Base-by-base conservation (phyloP, 2,329 filamentous ascomycete species). In the Juglanconis juglandina region DNA sequence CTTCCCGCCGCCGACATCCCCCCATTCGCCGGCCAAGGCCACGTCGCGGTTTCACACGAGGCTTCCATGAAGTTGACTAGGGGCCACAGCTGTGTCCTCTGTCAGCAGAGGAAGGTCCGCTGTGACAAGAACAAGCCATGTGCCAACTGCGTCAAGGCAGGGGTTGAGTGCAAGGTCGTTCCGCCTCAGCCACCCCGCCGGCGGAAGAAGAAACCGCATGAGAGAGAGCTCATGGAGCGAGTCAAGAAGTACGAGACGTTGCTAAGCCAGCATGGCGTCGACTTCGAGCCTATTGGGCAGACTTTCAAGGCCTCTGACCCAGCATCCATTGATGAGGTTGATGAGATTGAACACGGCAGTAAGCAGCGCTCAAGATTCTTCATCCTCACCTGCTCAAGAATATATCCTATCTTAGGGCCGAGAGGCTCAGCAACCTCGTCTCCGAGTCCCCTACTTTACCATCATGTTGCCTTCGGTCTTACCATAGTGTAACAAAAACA, bases 41-140 rank as follows among this genome's bases (percentile, higher is more conserved):
- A 61, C 50, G 56, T 61, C 53, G 63, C 59, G 8, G 55, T 58
- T 41, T 35, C 62, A 58, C 61, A 68, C 62, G 80, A 83, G 62
- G 68, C 76, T 56, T 75, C 77, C 44, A 72, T 75, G 58, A 86
- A 86, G 71, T 72, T 86, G 66, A 85, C 82, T 44, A 78, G 83
- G 53, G 83, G 83, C 61, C 83, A 84, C 63, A 85, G 82, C 62
- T 94, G 90, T 68, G 80, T 91, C 13, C 79, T 87, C 24, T 94
- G 90, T 69, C 89, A 92, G 70, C 88, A 90, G 70, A 85, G 88
- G 63, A 92, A 92, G 71, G 82, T 92, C 47, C 87, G 87, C 62
- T 92, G 89, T 72, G 86, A 91, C 72, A 88, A 88, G 73, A 84
- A 81, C 66, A 87, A 87, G 72, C 89, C 89, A 14, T 92, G 89